Conservation (phyloP, 495 filamentous ascomycete species). For the Ramalina intermedia region DNA sequence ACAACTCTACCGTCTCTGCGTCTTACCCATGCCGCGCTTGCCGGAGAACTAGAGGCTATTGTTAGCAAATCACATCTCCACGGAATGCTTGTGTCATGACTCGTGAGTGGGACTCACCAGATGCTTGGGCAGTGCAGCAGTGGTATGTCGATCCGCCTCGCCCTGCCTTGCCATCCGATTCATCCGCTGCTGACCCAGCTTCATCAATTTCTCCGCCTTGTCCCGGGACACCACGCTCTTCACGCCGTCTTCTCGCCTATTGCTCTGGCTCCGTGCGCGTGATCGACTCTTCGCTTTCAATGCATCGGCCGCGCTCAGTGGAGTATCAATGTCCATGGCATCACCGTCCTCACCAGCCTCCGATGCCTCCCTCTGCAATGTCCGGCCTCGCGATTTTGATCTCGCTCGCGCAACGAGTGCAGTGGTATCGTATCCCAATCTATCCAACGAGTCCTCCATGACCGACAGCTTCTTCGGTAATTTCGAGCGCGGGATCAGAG, state of each 20-base stretch:
- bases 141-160: slow-evolving; percentile 88
- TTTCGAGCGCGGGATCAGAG: slow-evolving; percentile 67
- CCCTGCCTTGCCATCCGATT: slow-evolving; percentile 92
- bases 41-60: slow-evolving; percentile 32
- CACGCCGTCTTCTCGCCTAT: slow-evolving; percentile 75
- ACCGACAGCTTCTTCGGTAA: slow-evolving; percentile 62
- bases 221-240: slow-evolving; percentile 39
- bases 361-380: slow-evolving; percentile 21
- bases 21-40: slow-evolving; percentile 47
- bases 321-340: slow-evolving; percentile 75
- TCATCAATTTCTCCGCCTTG: slow-evolving; percentile 72
- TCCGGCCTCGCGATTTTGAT: slow-evolving; percentile 56
- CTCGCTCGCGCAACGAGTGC: slow-evolving; percentile 59
- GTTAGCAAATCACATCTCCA: slow-evolving; percentile 8
- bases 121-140: slow-evolving; percentile 72
- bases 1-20: slow-evolving; percentile 31
- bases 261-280: slow-evolving; percentile 60
- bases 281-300: slow-evolving; percentile 62
- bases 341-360: slow-evolving; percentile 27
- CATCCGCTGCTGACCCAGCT: slow-evolving; percentile 94
- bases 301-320: slow-evolving; percentile 30
- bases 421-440: slow-evolving; percentile 69
- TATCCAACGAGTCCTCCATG: slow-evolving; percentile 71
- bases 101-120: slow-evolving; percentile 52
- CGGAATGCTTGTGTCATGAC: background rate